These are phyloP conservation scores for Coniochaeta sp. DNA, from an alignment of 2,329 filamentous ascomycete species.

Conservation along the genomic window DNA sequence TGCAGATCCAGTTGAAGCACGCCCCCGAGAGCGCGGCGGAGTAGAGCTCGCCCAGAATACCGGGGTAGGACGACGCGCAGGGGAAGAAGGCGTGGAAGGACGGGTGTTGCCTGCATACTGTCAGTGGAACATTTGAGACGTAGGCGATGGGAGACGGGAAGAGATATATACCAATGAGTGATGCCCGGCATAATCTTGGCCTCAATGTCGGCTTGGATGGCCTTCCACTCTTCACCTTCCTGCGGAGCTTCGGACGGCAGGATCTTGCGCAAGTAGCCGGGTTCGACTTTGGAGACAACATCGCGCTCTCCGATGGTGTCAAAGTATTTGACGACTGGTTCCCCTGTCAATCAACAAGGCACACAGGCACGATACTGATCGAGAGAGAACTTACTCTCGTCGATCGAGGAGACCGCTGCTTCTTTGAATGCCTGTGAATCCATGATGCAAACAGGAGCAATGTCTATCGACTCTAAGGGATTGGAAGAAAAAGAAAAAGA, in stretches of 20 bases:
- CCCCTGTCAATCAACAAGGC: neutral
- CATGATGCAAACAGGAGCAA: constrained; percentile 7
- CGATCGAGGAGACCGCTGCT: constrained; percentile 15
- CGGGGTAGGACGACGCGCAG: constrained; percentile 71
- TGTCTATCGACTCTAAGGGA: neutral
- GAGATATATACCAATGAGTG: constrained; percentile 64
- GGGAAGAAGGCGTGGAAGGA: constrained; percentile 97
- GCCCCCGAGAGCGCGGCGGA: constrained; percentile 81
- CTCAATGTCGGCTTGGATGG: constrained; percentile 79
- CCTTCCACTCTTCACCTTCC: constrained; percentile 64
- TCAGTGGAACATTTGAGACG: neutral
- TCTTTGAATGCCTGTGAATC: constrained; percentile 14
- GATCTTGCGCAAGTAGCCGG: constrained; percentile 77
- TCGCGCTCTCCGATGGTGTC: constrained; percentile 61
- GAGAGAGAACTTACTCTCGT: constrained; percentile 12
- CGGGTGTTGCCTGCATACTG: constrained; percentile 59
- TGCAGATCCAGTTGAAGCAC: constrained; percentile 96
- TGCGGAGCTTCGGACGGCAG: constrained; percentile 62
- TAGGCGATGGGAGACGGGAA: neutral
- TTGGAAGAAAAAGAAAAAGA: neutral
- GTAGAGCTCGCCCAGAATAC: constrained; percentile 89
- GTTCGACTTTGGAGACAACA: constrained; percentile 71
- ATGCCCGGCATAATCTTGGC: constrained; percentile 83
- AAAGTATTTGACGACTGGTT: constrained; percentile 74
- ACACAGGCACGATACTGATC: neutral